Evolutionary conservation across 768 basidiomycete genomes (phyloP).

Genomic region (Tephrocybe sp.): DNA sequence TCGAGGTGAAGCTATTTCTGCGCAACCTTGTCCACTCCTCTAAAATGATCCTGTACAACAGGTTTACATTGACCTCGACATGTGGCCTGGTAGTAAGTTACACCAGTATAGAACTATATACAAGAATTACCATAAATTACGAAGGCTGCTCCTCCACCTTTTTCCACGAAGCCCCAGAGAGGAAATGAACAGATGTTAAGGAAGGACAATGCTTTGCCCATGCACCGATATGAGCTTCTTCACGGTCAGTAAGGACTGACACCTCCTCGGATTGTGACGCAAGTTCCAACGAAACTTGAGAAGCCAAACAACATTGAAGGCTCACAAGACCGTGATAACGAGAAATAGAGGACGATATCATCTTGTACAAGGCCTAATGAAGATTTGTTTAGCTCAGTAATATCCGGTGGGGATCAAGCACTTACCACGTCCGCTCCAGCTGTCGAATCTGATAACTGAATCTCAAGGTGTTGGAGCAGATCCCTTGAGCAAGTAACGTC

Average conservation of each 20-base stretch:
- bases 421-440: constrained; percentile 33
- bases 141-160: not conserved
- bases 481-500: constrained; percentile 10
- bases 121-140: not conserved
- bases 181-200: constrained; percentile 21
- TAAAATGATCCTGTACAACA: too few relatives aligned
- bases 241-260: constrained; percentile 8
- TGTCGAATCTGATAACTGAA: constrained; percentile 25
- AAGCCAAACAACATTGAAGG: constrained; percentile 22
- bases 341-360: constrained; percentile 34
- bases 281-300: constrained; percentile 4
- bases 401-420: not conserved
- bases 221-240: constrained; percentile 16
- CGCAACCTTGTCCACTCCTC: too few relatives aligned
- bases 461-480: constrained; percentile 25
- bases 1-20: too few relatives aligned
- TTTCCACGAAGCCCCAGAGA: constrained; percentile 26
- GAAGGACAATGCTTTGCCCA: constrained; percentile 27
- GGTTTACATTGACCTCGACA: too few relatives aligned
- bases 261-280: not conserved
- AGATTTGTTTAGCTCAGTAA: not conserved
- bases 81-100: too few relatives aligned
- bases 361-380: constrained; percentile 35
- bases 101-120: not conserved
- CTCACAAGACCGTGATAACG: constrained; percentile 35